Evolutionary conservation across 192 early-diverging fungal species (phyloP).

Genomic region (Oehlia diaphana): DNA sequence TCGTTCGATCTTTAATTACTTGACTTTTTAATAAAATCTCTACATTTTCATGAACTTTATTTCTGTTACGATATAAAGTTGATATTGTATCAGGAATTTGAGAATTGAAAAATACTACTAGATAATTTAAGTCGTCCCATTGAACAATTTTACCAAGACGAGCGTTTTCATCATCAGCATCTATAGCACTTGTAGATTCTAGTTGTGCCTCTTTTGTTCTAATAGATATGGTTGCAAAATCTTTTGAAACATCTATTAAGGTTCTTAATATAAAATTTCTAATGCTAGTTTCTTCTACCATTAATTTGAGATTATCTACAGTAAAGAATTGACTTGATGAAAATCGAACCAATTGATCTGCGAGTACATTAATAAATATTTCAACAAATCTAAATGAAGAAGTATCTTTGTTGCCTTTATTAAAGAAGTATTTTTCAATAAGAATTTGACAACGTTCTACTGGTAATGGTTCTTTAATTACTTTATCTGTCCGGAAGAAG

Average conservation of each 20-base stretch:
- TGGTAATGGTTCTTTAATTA: neutral
- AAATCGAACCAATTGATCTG: conserved; percentile 32
- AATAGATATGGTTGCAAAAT: conserved; percentile 12
- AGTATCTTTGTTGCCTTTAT: neutral
- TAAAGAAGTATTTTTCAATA: conserved; percentile 28
- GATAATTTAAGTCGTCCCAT: neutral
- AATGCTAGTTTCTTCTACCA: conserved; percentile 2
- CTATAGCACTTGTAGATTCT: neutral
- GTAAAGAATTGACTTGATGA: conserved; percentile 26
- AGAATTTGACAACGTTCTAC: conserved; percentile 4
- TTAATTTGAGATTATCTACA: conserved; percentile 24
- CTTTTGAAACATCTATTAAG: conserved; percentile 8
- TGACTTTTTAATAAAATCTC: neutral
- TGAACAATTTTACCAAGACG: too few species aligned
- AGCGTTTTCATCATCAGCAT: neutral
- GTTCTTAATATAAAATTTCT: conserved; percentile 4
- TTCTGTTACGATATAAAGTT: conserved; percentile 3
- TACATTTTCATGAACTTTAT: neutral
- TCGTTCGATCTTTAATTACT: neutral
- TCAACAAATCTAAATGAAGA: conserved; percentile 28
- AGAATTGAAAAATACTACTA: conserved; percentile 18
- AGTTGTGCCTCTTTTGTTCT: neutral
- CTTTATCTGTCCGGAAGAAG: neutral
- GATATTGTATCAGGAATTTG: neutral
- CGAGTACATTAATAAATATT: conserved; percentile 32